phyloP scores from a whole-genome alignment of 805 yeast species.

The Brettanomyces naardenensis region DNA sequence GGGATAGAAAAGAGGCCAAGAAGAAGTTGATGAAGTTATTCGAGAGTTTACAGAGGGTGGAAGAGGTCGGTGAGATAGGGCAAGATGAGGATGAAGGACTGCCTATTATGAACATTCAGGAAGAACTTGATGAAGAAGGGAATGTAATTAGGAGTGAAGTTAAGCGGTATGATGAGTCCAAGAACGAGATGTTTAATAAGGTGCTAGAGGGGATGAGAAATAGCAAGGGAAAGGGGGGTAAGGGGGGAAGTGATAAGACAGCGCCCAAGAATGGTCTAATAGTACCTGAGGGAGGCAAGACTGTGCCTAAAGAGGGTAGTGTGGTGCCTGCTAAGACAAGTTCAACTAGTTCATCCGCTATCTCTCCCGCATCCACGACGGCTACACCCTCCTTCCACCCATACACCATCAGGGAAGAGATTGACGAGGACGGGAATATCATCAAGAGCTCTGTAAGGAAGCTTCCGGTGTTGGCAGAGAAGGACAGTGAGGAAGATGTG shows the following conservation, averaged over 20 bases:
- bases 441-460: constrained; percentile 33
- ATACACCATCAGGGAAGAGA: constrained; percentile 72
- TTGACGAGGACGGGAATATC: constrained; percentile 74
- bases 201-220: neutral
- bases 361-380: neutral
- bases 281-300: neutral
- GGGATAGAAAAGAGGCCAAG: constrained; percentile 24
- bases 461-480: constrained; percentile 16
- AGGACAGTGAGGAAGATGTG: constrained; percentile 9
- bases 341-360: neutral
- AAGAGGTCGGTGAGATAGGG: constrained; percentile 22
- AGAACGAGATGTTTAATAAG: constrained; percentile 3
- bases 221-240: neutral
- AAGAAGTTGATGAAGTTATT: constrained; percentile 22
- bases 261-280: neutral
- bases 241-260: neutral
- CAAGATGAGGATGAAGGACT: constrained; percentile 24
- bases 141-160: constrained; percentile 45
- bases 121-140: constrained; percentile 79
- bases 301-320: neutral
- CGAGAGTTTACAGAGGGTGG: constrained; percentile 15
- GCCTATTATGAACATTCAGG: constrained; percentile 77
- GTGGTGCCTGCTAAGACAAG: constrained; percentile 12
- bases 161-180: constrained; percentile 24
- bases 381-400: constrained; percentile 3